Percentiles rank a stretch among this genome's conserved stretches.
Evolutionary conservation across 139 green algal genomes (phyloP).

Genomic region (Chlorella sorokiniana): DNA sequence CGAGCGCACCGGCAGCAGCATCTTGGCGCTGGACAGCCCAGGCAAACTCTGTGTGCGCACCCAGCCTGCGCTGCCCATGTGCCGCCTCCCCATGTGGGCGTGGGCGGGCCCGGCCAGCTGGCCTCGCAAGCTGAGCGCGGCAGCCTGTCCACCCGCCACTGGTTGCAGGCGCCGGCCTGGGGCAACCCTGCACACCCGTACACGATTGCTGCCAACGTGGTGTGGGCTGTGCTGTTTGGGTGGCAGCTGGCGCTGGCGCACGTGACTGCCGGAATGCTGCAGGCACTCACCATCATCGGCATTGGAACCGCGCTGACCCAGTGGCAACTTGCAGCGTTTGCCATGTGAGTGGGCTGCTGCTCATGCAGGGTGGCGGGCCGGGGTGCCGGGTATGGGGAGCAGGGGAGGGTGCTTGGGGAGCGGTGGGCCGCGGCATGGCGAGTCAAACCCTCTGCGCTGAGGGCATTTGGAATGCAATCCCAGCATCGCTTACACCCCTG

Average conservation of each 20-base stretch:
- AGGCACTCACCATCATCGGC: constrained; percentile 25
- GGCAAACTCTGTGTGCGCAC: too few species aligned
- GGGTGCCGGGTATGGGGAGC: neutral
- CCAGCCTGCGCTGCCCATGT: too few species aligned
- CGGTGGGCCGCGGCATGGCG: too few species aligned
- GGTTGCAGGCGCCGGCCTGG: neutral
- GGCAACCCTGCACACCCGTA: constrained; percentile 30
- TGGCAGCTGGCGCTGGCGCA: constrained; percentile 30
- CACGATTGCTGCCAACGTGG: constrained; percentile 32
- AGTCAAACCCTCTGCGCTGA: too few species aligned
- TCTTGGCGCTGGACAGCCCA: too few species aligned
- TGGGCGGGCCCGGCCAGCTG: too few species aligned
- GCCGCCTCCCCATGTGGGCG: too few species aligned
- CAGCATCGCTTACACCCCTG: neutral
- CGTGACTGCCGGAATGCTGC: constrained; percentile 18
- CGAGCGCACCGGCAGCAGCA: too few species aligned
- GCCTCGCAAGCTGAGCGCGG: too few species aligned
- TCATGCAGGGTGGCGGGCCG: neutral
- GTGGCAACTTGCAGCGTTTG: constrained; percentile 22
- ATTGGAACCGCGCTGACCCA: constrained; percentile 20
- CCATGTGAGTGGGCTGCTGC: constrained; percentile 15
- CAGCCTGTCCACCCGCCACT: too few species aligned
- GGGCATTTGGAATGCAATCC: too few species aligned
- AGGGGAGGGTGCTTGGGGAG: neutral
- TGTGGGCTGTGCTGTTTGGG: constrained; percentile 23